Conservation (phyloP, 345 rosid species). For the Brassica cretica region DNA sequence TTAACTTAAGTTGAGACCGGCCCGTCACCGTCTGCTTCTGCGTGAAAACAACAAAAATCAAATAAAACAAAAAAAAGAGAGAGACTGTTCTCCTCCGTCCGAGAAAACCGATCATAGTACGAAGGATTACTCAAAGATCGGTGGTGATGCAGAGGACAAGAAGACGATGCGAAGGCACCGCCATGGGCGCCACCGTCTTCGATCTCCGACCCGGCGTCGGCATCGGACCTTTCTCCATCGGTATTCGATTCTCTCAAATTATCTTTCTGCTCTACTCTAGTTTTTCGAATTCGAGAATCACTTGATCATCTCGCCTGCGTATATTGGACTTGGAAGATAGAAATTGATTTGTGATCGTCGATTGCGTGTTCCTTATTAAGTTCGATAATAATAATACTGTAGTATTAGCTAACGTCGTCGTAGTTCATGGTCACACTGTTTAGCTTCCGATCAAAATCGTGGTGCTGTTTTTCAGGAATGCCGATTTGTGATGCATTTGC, state of each 20-base stretch:
- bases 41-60: neutral
- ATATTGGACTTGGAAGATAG: slow-evolving; percentile 6
- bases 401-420: neutral
- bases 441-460: slow-evolving; percentile 18
- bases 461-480: slow-evolving; percentile 62
- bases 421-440: neutral
- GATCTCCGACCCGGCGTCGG: slow-evolving; percentile 95
- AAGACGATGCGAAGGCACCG: slow-evolving; percentile 94
- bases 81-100: slow-evolving; percentile 3
- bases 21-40: too few relatives aligned
- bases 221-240: slow-evolving; percentile 87
- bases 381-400: neutral
- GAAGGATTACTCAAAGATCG: slow-evolving; percentile 36
- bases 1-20: too few relatives aligned
- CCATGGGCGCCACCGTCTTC: slow-evolving; percentile 94
- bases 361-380: slow-evolving; percentile 25
- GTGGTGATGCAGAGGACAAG: slow-evolving; percentile 61
- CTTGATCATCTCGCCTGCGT: neutral
- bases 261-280: neutral
- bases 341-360: slow-evolving; percentile 32
- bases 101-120: slow-evolving; percentile 8
- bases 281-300: neutral
- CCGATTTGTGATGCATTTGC: slow-evolving; percentile 94
- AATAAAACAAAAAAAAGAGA: neutral
- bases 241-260: slow-evolving; percentile 44